Percentiles rank a stretch among this genome's conserved stretches.
These are phyloP conservation scores for Lonicera japonica DNA, from an alignment of 129 eudicot species.

Conservation along the genomic window DNA sequence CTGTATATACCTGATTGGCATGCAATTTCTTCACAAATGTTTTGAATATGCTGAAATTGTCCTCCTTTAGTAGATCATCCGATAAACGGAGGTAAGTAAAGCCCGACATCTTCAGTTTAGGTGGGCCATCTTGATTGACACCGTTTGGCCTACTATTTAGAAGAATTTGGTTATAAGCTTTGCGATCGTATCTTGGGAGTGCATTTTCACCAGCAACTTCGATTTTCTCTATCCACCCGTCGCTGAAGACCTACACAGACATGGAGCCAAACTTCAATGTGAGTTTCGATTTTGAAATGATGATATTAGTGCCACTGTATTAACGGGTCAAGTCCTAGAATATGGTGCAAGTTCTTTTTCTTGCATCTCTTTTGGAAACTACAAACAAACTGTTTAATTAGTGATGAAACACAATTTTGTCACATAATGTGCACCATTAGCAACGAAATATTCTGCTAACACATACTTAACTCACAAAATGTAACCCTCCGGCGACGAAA, in stretches of 20 bases:
- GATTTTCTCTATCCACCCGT: conserved; percentile 41
- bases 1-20: conserved; percentile 77
- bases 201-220: conserved; percentile 65
- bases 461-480: too few species aligned
- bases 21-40: conserved; percentile 69
- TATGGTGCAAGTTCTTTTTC: neutral
- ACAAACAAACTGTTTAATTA: too few species aligned
- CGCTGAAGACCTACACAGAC: conserved; percentile 41
- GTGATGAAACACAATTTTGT: too few species aligned
- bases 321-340: too few species aligned
- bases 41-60: conserved; percentile 59
- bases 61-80: conserved; percentile 34
- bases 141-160: conserved; percentile 78
- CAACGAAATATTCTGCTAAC: too few species aligned
- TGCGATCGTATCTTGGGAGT: conserved; percentile 41
- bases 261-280: conserved; percentile 3
- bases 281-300: neutral
- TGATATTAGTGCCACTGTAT: too few species aligned
- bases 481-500: too few species aligned
- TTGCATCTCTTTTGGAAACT: neutral
- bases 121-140: conserved; percentile 44
- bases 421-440: too few species aligned
- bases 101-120: conserved; percentile 59
- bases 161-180: conserved; percentile 61
- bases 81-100: conserved; percentile 72